Percentiles rank a stretch among this genome's conserved stretches.
Conservation (phyloP, 192 early-diverging fungal species). For the Coemansia sp. region DNA sequence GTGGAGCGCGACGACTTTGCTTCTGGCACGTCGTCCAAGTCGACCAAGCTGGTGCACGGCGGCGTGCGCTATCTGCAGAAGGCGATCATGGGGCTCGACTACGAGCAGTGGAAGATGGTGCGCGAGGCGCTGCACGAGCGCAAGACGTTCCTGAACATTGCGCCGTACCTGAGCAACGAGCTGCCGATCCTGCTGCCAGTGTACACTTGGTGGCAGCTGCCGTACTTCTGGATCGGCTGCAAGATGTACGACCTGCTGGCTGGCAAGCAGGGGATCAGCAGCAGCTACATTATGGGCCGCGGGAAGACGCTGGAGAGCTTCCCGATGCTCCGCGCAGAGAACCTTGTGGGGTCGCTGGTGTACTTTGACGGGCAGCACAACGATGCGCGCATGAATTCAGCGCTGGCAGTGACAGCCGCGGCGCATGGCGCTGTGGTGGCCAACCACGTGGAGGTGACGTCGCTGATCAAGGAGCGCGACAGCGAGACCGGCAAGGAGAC, state of each 20-base stretch:
- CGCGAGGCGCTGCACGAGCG: conserved; percentile 95
- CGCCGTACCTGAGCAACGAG: conserved; percentile 91
- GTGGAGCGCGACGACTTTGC: conserved; percentile 97
- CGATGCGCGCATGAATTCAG: conserved; percentile 96
- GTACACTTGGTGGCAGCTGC: conserved; percentile 95
- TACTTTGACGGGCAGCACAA: conserved; percentile 99
- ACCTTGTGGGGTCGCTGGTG: conserved; percentile 89
- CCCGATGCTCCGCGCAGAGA: conserved; percentile 89
- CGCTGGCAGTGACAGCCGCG: conserved; percentile 86
- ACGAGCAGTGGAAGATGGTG: conserved; percentile 96
- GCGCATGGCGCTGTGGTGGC: conserved; percentile 87
- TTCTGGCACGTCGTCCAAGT: conserved; percentile 85
- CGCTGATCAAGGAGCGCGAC: conserved; percentile 68
- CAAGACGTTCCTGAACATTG: conserved; percentile 88
- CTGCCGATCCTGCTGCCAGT: conserved; percentile 95
- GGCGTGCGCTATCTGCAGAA: conserved; percentile 97
- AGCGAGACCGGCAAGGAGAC: conserved; percentile 51
- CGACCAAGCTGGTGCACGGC: conserved; percentile 96
- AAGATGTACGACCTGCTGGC: conserved; percentile 93
- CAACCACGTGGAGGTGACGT: conserved; percentile 89
- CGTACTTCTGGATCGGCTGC: conserved; percentile 93
- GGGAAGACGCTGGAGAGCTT: conserved; percentile 89
- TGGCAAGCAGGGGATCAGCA: conserved; percentile 76
- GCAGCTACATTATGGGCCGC: conserved; percentile 82
- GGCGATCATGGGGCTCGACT: conserved; percentile 90